Percentiles rank a stretch among this genome's conserved stretches.
These are phyloP conservation scores for Bipolaris oryzae DNA, from an alignment of 2,329 filamentous ascomycete genomes.

Conservation along the genomic window DNA sequence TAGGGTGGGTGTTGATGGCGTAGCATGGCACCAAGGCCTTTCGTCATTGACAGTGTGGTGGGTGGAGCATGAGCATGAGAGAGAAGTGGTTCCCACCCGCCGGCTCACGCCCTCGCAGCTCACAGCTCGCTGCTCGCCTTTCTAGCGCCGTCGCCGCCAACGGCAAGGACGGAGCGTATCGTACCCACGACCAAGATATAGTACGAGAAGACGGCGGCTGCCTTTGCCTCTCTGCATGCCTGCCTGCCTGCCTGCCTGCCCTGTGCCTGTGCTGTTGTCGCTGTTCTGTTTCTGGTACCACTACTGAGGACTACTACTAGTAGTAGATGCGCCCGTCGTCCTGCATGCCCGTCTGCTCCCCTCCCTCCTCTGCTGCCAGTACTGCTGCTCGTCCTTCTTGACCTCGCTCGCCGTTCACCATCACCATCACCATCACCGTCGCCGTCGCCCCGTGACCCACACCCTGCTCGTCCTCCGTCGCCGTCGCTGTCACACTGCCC, in stretches of 20 bases:
- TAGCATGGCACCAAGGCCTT: constrained; percentile 13
- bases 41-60: constrained; percentile 27
- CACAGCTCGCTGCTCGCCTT: constrained; percentile 20
- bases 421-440: not conserved
- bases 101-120: constrained; percentile 26
- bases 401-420: not conserved
- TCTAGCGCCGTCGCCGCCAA: constrained; percentile 31
- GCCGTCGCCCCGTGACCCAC: not conserved
- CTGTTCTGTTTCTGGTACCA: not conserved
- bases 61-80: constrained; percentile 18
- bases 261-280: not conserved
- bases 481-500: not conserved
- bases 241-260: too few species aligned
- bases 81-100: constrained; percentile 21
- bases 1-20: constrained; percentile 5
- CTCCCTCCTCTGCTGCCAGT: not conserved
- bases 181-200: constrained; percentile 10
- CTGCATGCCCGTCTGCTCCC: not conserved
- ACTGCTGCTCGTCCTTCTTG: not conserved
- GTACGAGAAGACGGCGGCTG: constrained; percentile 12
- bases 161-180: constrained; percentile 29
- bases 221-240: constrained; percentile 1
- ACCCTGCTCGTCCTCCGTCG: not conserved
- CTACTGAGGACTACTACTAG: too few species aligned
- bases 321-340: not conserved